Evolutionary conservation across 257 asterid species (phyloP), one percentile per base, ranked within the genome.

Genomic region (Paulownia fortunei): DNA sequence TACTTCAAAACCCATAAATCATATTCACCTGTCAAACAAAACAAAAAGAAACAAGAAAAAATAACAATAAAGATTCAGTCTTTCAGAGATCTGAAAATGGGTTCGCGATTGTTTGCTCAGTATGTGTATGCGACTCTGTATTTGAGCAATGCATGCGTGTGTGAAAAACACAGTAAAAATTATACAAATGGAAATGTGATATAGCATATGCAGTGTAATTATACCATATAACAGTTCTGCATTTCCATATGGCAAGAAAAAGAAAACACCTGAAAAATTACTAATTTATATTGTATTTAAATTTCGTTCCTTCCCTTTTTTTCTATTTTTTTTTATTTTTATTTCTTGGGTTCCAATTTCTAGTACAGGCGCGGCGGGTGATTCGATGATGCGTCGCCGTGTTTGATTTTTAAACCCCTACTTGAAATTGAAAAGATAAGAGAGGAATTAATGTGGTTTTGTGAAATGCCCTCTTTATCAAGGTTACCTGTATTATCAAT

Each of bases 21-120:
- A 56, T 13, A 42, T 16, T 30, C 81, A 68, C 76, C 71, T 54
- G 62, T 66, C 10, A 26, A 30, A 10, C n/a, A 9, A 46, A 49
- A 69, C 18, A 21, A 23, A 23, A 16, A 34, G 3, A 62, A 66
- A 42, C 5, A 19, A 32, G 23, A 62, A 27, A 27, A 11, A 62
- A 5, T 18, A 36, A 18, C 52, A 26, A 10, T n/a, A 67, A 68
- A 68, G 24, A 56, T 44, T 19, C 65, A 51, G 34, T 62, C 72
- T 69, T 79, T 63, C 13, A 64, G 75, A 79, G 69, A 79, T 72
- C 78, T 49, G 18, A 24, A 44, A 78, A 32, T 59, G 55, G 77
- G 56, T 61, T 51, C 15, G 44, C 55, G 54, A 32, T 34, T 30
- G 18, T 26, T 56, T 16, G n/a, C 61, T 39, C 26, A 23, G 21